A percentile compares a stretch with the other conserved stretches of the same genome.
phyloP scores from a whole-genome alignment of 345 rosid species.

The Pugionium dolabratum region DNA sequence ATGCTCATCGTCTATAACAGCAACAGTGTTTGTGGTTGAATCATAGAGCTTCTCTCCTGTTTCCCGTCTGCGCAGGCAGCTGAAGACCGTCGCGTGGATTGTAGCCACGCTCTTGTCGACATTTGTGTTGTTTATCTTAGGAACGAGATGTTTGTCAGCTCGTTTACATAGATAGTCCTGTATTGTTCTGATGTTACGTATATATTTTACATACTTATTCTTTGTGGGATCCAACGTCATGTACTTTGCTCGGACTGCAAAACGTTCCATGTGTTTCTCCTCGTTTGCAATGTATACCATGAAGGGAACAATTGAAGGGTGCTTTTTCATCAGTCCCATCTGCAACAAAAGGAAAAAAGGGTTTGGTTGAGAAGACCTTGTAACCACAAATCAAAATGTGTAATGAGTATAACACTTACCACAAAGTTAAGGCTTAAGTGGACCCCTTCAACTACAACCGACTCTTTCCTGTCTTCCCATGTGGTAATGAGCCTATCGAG shows the following conservation, averaged over 20 bases:
- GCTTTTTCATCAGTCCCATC: slow-evolving; percentile 99
- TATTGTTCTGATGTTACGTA: slow-evolving; percentile 89
- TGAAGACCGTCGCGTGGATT: slow-evolving; percentile 94
- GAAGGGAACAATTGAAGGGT: slow-evolving; percentile 95
- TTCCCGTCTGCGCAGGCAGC: slow-evolving; percentile 92
- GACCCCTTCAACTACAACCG: slow-evolving; percentile 97
- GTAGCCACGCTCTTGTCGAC: slow-evolving; percentile 97
- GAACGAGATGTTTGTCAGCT: slow-evolving; percentile 98
- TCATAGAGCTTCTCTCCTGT: slow-evolving; percentile 88
- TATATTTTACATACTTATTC: slow-evolving; percentile 96
- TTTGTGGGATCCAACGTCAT: slow-evolving; percentile 96
- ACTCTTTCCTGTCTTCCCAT: slow-evolving; percentile 97
- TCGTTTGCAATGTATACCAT: slow-evolving; percentile 94
- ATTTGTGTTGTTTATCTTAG: slow-evolving; percentile 95
- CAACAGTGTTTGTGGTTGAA: slow-evolving; percentile 69
- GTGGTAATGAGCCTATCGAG: slow-evolving; percentile 94
- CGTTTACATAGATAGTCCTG: slow-evolving; percentile 93
- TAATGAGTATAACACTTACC: slow-evolving; percentile 49
- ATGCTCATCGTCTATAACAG: slow-evolving; percentile 82
- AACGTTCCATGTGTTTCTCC: slow-evolving; percentile 96
- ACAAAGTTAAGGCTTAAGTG: slow-evolving; percentile 99
- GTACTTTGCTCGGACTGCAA: slow-evolving; percentile 99
- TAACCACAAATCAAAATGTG: slow-evolving; percentile 13
- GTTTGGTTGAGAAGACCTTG: background rate
- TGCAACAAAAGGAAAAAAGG: slow-evolving; percentile 31